Conservation (phyloP, 176 grass and related monocot genomes). For the Bothriochloa decipiens region DNA sequence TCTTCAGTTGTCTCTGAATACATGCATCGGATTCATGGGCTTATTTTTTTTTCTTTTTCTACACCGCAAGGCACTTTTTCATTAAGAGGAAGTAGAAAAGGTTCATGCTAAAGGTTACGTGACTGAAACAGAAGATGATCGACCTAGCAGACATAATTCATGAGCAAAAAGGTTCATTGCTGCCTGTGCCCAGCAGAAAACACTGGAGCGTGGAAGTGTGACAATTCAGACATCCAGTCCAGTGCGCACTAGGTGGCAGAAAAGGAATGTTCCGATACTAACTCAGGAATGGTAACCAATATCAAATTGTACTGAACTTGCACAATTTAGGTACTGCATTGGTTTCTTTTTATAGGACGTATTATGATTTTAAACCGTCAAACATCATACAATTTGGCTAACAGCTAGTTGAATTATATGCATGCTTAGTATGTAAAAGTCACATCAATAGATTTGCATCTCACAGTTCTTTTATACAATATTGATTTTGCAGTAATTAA, state of each 20-base stretch:
- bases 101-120: not conserved
- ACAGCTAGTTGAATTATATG: not conserved
- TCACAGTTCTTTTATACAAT: not conserved
- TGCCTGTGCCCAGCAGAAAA: not conserved
- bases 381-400: not conserved
- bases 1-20: not conserved
- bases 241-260: not conserved
- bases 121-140: not conserved
- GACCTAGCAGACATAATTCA: not conserved
- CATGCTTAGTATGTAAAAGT: not conserved
- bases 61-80: not conserved
- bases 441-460: not conserved
- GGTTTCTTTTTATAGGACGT: not conserved
- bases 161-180: not conserved
- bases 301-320: not conserved
- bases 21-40: not conserved
- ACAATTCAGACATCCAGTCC: not conserved
- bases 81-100: not conserved
- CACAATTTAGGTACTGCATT: not conserved
- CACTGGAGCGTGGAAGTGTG: not conserved
- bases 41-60: not conserved
- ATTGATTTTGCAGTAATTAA: not conserved
- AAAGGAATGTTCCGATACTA: not conserved
- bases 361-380: not conserved
- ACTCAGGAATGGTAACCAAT: not conserved